Evolutionary conservation across 2,329 filamentous ascomycete species (phyloP), one percentile per base, ranked within the genome.

Genomic region (Aquanectria penicillioides): DNA sequence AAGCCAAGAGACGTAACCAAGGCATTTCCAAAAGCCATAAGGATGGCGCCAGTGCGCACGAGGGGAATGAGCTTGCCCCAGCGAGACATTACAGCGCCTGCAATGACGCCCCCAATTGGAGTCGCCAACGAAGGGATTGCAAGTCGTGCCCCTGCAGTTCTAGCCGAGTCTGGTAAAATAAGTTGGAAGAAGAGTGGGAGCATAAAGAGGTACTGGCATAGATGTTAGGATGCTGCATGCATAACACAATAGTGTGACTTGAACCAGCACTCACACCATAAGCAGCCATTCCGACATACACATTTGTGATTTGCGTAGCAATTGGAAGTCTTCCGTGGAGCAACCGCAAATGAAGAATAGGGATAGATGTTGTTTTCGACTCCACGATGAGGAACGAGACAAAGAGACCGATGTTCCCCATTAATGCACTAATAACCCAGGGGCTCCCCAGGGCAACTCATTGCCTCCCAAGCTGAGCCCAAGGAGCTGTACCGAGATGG

Each of bases 151-250:
- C 89, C 89, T 1, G 89, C 89, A 12, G 81, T 80, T 0, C 88
- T 87, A 0, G 89, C 84, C 0, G 85, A 85, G 58, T 90, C 87
- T 2, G 86, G 74, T 3, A 89, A 80, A 6, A 90, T 86, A 0
- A 86, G 86, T 65, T 90, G 88, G 69, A 90, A 92, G 75, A 89
- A 91, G 5, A 92, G 76, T 0, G 89, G 89, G 0, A 89, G 81
- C 68, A 89, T 89, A 75, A 92, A 91, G 13, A 91, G 77, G 63
- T 90, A 85, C 80, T 84, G 37, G 37, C 11, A 28, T 11, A 73
- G 0, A 25, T 20, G 47, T 71, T 12, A 72, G 63, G 13, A 10
- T 12, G 7, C 3, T 10, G 15, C 3, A 22, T 6, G 7, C 13
- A 3, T 6, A 10, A 12, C 1, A 3, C 15, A 7, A 31, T 25